A percentile compares a stretch with the other conserved stretches of the same genome.
Evolutionary conservation across 768 basidiomycete species (phyloP).

Genomic region (Mycena filopes): DNA sequence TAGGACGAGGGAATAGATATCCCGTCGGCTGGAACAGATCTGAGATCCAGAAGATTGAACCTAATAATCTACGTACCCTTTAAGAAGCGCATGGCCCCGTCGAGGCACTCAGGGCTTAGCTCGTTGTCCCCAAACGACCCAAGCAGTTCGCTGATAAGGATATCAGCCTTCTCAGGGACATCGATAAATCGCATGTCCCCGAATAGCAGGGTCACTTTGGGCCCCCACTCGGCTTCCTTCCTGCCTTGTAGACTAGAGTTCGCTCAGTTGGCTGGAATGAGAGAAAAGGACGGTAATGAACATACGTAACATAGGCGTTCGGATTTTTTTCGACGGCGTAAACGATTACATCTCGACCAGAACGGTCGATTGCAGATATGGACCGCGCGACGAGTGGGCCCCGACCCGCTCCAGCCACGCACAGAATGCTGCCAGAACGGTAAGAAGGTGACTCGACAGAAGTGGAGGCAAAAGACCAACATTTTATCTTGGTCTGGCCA

Average conservation of each 20-base stretch:
- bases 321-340: constrained; percentile 98
- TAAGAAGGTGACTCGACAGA: constrained; percentile 20
- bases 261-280: constrained; percentile 29
- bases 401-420: constrained; percentile 94
- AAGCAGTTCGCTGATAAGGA: constrained; percentile 93
- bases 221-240: constrained; percentile 84
- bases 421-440: constrained; percentile 70
- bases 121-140: constrained; percentile 99
- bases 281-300: constrained; percentile 34
- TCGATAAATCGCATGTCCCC: constrained; percentile 93
- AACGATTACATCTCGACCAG: constrained; percentile 69
- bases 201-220: constrained; percentile 82
- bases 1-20: constrained; percentile 98
- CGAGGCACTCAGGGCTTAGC: constrained; percentile 96
- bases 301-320: constrained; percentile 94
- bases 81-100: constrained; percentile 93
- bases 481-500: constrained; percentile 67
- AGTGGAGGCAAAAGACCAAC: constrained; percentile 56
- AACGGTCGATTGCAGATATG: constrained; percentile 77
- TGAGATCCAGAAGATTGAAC: neutral
- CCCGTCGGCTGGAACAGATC: constrained; percentile 71
- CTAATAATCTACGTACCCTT: constrained; percentile 59
- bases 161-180: constrained; percentile 89
- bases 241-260: constrained; percentile 81
- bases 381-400: constrained; percentile 92